Evolutionary conservation across 1,139 yeast genomes (phyloP).

Genomic region (Suhomyces yuchorum): DNA sequence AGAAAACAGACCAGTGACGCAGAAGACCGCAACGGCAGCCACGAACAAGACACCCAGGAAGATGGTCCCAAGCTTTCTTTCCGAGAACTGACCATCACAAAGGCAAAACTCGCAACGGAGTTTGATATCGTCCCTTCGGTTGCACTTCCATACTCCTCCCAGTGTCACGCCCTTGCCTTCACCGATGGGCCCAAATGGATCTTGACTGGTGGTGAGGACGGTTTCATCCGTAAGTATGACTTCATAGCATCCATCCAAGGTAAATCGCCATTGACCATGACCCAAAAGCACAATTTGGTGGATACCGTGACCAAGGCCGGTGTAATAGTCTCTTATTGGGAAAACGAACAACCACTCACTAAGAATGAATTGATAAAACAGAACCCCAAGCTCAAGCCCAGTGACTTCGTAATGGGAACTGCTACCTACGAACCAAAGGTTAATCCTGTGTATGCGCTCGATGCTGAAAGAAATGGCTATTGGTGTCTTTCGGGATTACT

Average conservation of each 20-base stretch:
- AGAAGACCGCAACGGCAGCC: slow-evolving; percentile 17
- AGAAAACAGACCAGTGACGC: slow-evolving; percentile 15
- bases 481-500: slow-evolving; percentile 86
- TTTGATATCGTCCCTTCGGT: slow-evolving; percentile 68
- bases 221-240: slow-evolving; percentile 87
- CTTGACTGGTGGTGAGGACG: slow-evolving; percentile 96
- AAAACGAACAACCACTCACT: slow-evolving; percentile 82
- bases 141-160: slow-evolving; percentile 70
- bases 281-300: slow-evolving; percentile 85
- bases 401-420: slow-evolving; percentile 45
- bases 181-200: slow-evolving; percentile 86
- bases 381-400: slow-evolving; percentile 47
- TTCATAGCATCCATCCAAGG: slow-evolving; percentile 86
- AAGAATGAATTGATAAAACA: slow-evolving; percentile 38
- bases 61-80: slow-evolving; percentile 20
- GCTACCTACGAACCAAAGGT: slow-evolving; percentile 62
- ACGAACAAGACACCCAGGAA: slow-evolving; percentile 3
- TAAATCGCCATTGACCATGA: slow-evolving; percentile 84
- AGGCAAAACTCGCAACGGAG: slow-evolving; percentile 48
- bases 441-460: slow-evolving; percentile 87
- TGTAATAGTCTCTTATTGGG: slow-evolving; percentile 85
- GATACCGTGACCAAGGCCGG: slow-evolving; percentile 89
- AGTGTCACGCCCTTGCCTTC: slow-evolving; percentile 75
- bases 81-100: slow-evolving; percentile 42
- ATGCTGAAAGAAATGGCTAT: slow-evolving; percentile 76